Evolutionary conservation across 1,284 basidiomycete genomes (phyloP).

Genomic region (Chalciporus piperatoides): DNA sequence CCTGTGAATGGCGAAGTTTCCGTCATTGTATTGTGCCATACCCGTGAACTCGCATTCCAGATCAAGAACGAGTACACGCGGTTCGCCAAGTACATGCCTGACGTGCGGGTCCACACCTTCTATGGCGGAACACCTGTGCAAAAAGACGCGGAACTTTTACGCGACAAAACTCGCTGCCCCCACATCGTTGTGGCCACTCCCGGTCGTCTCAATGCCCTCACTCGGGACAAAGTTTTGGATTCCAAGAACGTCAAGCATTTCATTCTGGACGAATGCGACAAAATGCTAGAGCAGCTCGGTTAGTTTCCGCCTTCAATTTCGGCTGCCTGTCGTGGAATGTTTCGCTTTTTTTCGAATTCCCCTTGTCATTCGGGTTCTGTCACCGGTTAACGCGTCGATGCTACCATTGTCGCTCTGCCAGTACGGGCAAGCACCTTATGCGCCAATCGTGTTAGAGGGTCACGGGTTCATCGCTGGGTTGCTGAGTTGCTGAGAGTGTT

Average conservation of each 20-base stretch:
- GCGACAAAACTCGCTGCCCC: constrained; percentile 96
- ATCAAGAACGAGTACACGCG: constrained; percentile 99
- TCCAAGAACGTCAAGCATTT: constrained; percentile 97
- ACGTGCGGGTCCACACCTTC: constrained; percentile 96
- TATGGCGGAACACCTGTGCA: constrained; percentile 96
- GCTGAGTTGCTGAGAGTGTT: constrained; percentile 31
- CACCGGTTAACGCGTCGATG: constrained; percentile 44
- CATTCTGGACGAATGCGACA: constrained; percentile 99
- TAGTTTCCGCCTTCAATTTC: constrained; percentile 72
- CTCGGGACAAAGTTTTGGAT: constrained; percentile 90
- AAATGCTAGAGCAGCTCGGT: constrained; percentile 99
- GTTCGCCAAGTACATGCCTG: constrained; percentile 99
- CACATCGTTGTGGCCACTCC: constrained; percentile 99
- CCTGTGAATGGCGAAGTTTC: constrained; percentile 98
- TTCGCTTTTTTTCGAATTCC: constrained; percentile 42
- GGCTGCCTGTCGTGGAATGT: constrained; percentile 40
- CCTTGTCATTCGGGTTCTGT: constrained; percentile 38
- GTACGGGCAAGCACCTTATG: constrained; percentile 38
- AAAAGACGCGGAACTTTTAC: constrained; percentile 92
- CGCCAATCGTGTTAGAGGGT: constrained; percentile 36
- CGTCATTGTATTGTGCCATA: constrained; percentile 98
- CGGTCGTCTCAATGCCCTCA: constrained; percentile 90
- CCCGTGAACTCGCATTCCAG: constrained; percentile 98
- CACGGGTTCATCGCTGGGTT: constrained; percentile 32
- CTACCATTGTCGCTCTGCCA: constrained; percentile 46